Evolutionary conservation across 1,139 yeast genomes (phyloP).

Genomic region (Wickerhamomyces sp.): DNA sequence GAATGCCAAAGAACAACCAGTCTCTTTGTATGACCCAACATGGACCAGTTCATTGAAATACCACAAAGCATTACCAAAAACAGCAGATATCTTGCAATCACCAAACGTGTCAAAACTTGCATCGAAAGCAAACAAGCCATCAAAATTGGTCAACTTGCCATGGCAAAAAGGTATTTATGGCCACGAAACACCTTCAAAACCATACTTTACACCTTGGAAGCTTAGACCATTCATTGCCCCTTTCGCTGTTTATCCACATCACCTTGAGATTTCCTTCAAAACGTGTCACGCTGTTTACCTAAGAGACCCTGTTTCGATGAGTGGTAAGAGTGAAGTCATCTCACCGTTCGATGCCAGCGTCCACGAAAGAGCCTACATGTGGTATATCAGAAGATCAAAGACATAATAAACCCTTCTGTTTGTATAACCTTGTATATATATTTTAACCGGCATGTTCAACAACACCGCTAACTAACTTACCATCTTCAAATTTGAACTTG

Average conservation of each 20-base stretch:
- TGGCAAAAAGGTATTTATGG: constrained; percentile 77
- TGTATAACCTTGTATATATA: background rate
- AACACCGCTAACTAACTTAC: constrained; percentile 44
- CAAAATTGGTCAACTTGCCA: constrained; percentile 43
- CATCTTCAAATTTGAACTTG: constrained; percentile 50
- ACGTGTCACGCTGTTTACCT: constrained; percentile 94
- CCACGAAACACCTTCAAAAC: constrained; percentile 67
- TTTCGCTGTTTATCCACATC: constrained; percentile 88
- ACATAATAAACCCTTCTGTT: no score
- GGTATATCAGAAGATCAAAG: constrained; percentile 64
- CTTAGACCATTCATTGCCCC: constrained; percentile 93
- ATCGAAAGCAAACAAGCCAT: background rate
- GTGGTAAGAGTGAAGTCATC: constrained; percentile 94
- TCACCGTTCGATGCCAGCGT: constrained; percentile 80
- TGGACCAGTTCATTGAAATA: constrained; percentile 53
- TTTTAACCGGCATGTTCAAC: constrained; percentile 45
- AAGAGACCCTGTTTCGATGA: constrained; percentile 96
- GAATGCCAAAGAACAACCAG: constrained; percentile 19
- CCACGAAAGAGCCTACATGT: constrained; percentile 95
- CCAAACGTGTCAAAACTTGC: constrained; percentile 1
- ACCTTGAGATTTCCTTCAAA: constrained; percentile 81
- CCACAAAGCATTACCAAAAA: constrained; percentile 48
- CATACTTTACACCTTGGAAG: constrained; percentile 94
- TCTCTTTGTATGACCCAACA: constrained; percentile 46
- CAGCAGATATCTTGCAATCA: constrained; percentile 33